These are phyloP conservation scores for Sphagnum magellanicum DNA, from an alignment of 228 moss, liverwort and hornwort species.

Conservation along the genomic window DNA sequence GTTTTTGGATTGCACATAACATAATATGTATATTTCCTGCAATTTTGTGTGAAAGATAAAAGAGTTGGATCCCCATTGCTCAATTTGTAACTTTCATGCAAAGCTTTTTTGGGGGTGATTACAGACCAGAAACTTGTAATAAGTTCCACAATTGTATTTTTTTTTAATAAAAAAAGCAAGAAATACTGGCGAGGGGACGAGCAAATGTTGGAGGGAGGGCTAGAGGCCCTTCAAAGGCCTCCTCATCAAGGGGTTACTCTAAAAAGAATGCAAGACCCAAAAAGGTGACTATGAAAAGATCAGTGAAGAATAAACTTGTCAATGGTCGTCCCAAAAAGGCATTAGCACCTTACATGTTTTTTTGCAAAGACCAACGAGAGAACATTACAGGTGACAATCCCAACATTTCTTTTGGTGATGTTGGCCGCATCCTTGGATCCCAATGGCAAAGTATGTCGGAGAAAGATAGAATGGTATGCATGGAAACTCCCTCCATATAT, in stretches of 20 bases:
- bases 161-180: not conserved
- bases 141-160: too few relatives aligned
- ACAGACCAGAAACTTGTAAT: too few relatives aligned
- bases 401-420: conserved; percentile 56
- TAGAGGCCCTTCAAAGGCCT: not conserved
- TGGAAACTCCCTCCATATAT: not conserved
- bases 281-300: not conserved
- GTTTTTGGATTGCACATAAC: too few relatives aligned
- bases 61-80: too few relatives aligned
- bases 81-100: too few relatives aligned
- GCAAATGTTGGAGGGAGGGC: not conserved
- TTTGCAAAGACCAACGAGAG: conserved; percentile 65
- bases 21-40: too few relatives aligned
- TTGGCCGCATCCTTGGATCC: conserved; percentile 71
- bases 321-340: conserved; percentile 64
- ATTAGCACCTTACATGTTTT: conserved; percentile 74
- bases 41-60: too few relatives aligned
- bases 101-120: too few relatives aligned
- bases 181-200: not conserved
- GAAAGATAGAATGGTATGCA: conserved; percentile 61
- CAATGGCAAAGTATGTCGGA: conserved; percentile 69
- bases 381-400: conserved; percentile 61
- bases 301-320: not conserved
- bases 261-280: not conserved
- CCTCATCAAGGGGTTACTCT: not conserved